Conservation (phyloP, 202 grass and related monocot species). For the Zoysia matrella region DNA sequence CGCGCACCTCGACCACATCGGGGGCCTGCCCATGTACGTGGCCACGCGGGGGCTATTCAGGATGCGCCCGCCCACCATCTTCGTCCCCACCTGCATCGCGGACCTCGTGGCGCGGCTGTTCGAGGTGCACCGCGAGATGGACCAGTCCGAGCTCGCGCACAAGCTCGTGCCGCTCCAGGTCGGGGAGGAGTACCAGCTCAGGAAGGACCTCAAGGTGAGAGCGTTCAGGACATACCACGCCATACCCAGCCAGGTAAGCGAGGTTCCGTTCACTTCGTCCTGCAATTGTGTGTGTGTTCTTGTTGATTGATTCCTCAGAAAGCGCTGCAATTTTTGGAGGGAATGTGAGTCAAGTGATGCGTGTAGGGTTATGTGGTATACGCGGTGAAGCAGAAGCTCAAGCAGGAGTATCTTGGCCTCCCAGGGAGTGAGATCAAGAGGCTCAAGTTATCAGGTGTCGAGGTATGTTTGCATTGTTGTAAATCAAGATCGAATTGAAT, state of each 20-base stretch:
- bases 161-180: conserved; percentile 74
- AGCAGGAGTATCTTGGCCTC: conserved; percentile 69
- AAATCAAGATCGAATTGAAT: conserved; percentile 22
- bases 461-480: conserved; percentile 75
- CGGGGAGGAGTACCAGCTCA: conserved; percentile 79
- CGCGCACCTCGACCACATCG: conserved; percentile 94
- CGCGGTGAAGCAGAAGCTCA: conserved; percentile 88
- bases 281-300: background rate
- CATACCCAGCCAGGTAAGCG: conserved; percentile 88
- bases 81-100: conserved; percentile 70
- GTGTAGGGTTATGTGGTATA: conserved; percentile 89
- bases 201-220: conserved; percentile 89
- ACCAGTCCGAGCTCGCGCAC: conserved; percentile 90
- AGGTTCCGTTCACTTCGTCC: conserved; percentile 20
- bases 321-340: conserved; percentile 7
- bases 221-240: conserved; percentile 91
- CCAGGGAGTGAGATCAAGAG: conserved; percentile 78
- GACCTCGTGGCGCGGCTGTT: conserved; percentile 78
- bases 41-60: conserved; percentile 89
- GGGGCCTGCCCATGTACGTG: conserved; percentile 96
- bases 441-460: conserved; percentile 78
- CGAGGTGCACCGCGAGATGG: conserved; percentile 85
- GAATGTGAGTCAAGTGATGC: conserved; percentile 1
- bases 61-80: conserved; percentile 86
- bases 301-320: background rate